Percentiles rank a stretch among this genome's conserved stretches.
These are phyloP conservation scores for Sequoiadendron giganteum DNA, from an alignment of 75 land plant species.

Conservation along the genomic window DNA sequence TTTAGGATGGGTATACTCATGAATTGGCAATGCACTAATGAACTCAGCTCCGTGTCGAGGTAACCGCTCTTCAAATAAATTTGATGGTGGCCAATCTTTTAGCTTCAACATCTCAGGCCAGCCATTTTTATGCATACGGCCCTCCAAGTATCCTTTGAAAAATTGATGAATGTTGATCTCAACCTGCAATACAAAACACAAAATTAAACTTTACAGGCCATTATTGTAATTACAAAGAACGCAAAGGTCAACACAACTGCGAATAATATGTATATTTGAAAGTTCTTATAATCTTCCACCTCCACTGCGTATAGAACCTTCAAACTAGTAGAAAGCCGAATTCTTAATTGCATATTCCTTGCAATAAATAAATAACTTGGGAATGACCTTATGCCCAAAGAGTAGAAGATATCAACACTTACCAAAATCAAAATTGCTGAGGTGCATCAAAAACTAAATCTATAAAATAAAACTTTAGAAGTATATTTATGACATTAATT, in stretches of 20 bases:
- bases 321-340: not conserved
- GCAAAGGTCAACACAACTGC: not conserved
- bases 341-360: not conserved
- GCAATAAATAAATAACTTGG: not conserved
- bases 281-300: not conserved
- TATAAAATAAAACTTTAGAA: not conserved
- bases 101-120: slow-evolving; percentile 94
- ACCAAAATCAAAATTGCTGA: not conserved
- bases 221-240: not conserved
- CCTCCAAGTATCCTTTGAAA: slow-evolving; percentile 76
- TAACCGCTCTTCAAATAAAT: slow-evolving; percentile 71
- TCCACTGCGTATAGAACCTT: not conserved
- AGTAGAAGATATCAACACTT: not conserved
- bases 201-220: not conserved
- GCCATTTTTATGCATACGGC: slow-evolving; percentile 45
- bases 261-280: not conserved
- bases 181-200: slow-evolving; percentile 48
- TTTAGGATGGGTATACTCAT: slow-evolving; percentile 83
- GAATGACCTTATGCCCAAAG: not conserved
- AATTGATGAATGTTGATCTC: slow-evolving; percentile 73
- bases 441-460: not conserved
- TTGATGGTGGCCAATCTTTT: slow-evolving; percentile 93
- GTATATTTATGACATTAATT: not conserved
- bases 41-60: slow-evolving; percentile 93
- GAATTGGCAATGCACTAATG: slow-evolving; percentile 69